Evolutionary conservation across 2,329 filamentous ascomycete genomes (phyloP), one percentile per base, ranked within the genome.

Genomic region (Zasmidium citrigriseum): DNA sequence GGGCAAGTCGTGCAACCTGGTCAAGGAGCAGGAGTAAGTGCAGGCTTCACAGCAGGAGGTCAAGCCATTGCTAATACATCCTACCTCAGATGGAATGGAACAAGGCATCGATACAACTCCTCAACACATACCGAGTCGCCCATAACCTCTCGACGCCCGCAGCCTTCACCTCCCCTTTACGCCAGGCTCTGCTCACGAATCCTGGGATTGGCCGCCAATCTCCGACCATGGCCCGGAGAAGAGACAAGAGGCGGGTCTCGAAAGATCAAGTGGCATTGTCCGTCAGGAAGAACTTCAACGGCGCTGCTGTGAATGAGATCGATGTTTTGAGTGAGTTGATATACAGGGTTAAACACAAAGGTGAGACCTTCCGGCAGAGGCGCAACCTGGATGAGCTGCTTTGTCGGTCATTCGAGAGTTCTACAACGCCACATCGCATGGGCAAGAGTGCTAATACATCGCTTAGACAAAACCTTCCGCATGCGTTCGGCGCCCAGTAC

Each of bases 251-350:
- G 53, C 82, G 88, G 55, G 86, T 92, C 71, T 84, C 83, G 68
- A 89, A 89, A 71, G 87, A 91, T 38, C 83, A 89, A 64, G 79
- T 96, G 55, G 88, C 89, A 9, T 81, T 86, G 64, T 82, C 85
- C 1, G 88, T 93, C 50, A 82, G 90, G 64, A 93, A 91, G 73
- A 89, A 95, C 75, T 95, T 95, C 77, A 95, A 95, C 71, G 86
- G 85, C 29, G 81, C 90, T 64, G 89, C 88, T 16, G 85, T 93
- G 44, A 88, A 87, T 64, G 91, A 96, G 77, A 91, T 88, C 70
- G 90, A 95, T 67, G 87, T 92, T 64, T 89, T 95, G 57, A 89
- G 93, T 57, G 89, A 90, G 64, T 86, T 91, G 71, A 80, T 92
- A 61, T 90, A 91, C 79, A 89, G 86, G 70, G 82, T 90, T 25